phyloP scores from a whole-genome alignment of 768 basidiomycete species.

The Hemileccinum rubropunctum region DNA sequence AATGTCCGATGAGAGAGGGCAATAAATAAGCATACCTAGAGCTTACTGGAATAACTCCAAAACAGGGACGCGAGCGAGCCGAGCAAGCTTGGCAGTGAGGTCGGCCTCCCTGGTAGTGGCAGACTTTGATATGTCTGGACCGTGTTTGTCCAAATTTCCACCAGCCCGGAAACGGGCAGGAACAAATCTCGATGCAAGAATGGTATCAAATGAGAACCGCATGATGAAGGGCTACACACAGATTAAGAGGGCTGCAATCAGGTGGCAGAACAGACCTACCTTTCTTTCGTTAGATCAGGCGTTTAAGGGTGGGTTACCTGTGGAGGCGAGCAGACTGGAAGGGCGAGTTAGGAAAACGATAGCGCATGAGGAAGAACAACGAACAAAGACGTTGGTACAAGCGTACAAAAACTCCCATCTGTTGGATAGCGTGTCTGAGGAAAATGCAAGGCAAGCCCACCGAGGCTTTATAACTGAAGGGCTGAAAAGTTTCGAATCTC shows the following conservation, averaged over 20 bases:
- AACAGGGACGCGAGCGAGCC: slow-evolving; percentile 24
- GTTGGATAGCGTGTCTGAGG: slow-evolving; percentile 29
- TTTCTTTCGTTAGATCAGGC: slow-evolving; percentile 8
- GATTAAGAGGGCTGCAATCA: slow-evolving; percentile 2
- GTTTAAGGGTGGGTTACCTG: slow-evolving; percentile 32
- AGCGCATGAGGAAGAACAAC: slow-evolving; percentile 7
- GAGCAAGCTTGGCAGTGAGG: slow-evolving; percentile 23
- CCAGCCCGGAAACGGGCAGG: slow-evolving; percentile 21
- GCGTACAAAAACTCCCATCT: slow-evolving; percentile 33
- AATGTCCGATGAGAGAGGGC: neutral
- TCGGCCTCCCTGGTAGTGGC: slow-evolving; percentile 18
- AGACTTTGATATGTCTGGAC: slow-evolving; percentile 23
- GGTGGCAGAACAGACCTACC: slow-evolving; percentile 7
- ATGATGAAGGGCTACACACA: slow-evolving; percentile 16
- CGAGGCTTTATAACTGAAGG: slow-evolving; percentile 17
- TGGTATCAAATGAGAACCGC: slow-evolving; percentile 18
- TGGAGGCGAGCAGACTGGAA: slow-evolving; percentile 22
- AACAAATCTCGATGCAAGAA: slow-evolving; percentile 21
- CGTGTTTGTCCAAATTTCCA: slow-evolving; percentile 16
- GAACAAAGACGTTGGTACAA: slow-evolving; percentile 27
- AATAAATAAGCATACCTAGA: neutral
- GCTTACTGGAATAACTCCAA: slow-evolving; percentile 25
- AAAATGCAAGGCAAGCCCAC: neutral
- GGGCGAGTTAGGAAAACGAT: slow-evolving; percentile 7
- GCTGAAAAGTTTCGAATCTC: slow-evolving; percentile 21